Evolutionary conservation across 495 filamentous ascomycete genomes (phyloP).

Genomic region (Neurospora sp.): DNA sequence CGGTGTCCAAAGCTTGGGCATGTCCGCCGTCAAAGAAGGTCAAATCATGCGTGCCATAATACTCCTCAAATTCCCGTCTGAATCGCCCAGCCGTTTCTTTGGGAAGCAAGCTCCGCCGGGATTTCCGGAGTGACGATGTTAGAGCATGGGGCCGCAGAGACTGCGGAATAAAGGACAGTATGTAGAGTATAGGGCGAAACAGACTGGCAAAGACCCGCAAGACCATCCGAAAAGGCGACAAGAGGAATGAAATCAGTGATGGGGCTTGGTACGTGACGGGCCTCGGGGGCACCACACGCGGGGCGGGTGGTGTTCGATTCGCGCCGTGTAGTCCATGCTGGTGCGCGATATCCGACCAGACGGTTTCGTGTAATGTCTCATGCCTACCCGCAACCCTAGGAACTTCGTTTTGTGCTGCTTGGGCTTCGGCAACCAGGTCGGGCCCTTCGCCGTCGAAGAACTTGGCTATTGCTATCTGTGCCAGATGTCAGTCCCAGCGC

Average conservation of each 20-base stretch:
- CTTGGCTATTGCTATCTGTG: slow-evolving; percentile 83
- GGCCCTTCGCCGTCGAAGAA: slow-evolving; percentile 95
- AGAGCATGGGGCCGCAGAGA: slow-evolving; percentile 55
- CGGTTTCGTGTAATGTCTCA: slow-evolving; percentile 61
- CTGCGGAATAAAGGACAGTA: slow-evolving; percentile 45
- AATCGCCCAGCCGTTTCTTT: slow-evolving; percentile 83
- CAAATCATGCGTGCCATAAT: slow-evolving; percentile 62
- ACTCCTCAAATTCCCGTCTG: slow-evolving; percentile 86
- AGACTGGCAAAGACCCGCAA: slow-evolving; percentile 58
- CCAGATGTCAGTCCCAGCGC: neutral
- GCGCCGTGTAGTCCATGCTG: neutral
- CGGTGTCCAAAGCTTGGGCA: slow-evolving; percentile 76
- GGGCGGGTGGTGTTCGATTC: slow-evolving; percentile 50
- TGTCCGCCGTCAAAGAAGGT: slow-evolving; percentile 79
- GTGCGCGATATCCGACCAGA: slow-evolving; percentile 15
- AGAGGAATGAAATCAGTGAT: slow-evolving; percentile 62
- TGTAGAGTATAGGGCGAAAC: slow-evolving; percentile 66
- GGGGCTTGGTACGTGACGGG: slow-evolving; percentile 56
- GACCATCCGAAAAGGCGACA: slow-evolving; percentile 72
- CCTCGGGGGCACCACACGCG: slow-evolving; percentile 68
- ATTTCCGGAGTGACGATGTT: slow-evolving; percentile 37
- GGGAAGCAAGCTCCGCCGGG: slow-evolving; percentile 65
- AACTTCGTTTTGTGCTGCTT: slow-evolving; percentile 48
- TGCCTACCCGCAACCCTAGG: slow-evolving; percentile 48
- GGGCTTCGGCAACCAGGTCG: slow-evolving; percentile 69